Conservation (phyloP, 1,284 basidiomycete genomes). For the Cutaneotrichosporon sp. region DNA sequence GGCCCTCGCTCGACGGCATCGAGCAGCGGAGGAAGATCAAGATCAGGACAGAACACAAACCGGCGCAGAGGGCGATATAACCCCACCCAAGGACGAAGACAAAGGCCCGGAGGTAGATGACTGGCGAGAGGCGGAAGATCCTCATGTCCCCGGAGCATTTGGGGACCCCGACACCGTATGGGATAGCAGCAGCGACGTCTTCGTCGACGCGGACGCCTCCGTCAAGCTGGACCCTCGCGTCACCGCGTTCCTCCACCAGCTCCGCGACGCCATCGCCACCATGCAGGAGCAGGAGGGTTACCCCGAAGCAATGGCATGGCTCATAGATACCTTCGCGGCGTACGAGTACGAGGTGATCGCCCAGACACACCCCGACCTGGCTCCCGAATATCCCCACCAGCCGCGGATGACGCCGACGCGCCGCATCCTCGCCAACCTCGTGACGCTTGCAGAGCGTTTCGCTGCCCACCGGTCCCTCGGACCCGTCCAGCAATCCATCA, state of each 20-base stretch:
- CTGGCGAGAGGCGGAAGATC: background rate
- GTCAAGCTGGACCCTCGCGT: background rate
- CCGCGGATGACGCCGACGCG: slow-evolving; percentile 8
- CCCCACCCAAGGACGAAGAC: no score
- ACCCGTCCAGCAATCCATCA: slow-evolving; percentile 15
- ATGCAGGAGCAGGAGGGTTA: slow-evolving; percentile 17
- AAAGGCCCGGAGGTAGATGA: no score
- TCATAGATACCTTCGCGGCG: slow-evolving; percentile 21
- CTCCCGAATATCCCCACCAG: background rate
- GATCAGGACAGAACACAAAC: background rate
- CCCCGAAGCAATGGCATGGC: slow-evolving; percentile 19
- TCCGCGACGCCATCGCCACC: slow-evolving; percentile 7
- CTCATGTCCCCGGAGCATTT: background rate
- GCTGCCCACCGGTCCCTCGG: slow-evolving; percentile 13
- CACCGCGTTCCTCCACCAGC: background rate
- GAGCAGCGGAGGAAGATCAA: background rate
- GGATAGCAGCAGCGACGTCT: background rate
- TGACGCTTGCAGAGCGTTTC: slow-evolving; percentile 16
- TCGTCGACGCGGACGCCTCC: background rate
- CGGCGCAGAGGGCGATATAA: background rate
- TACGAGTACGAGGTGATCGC: slow-evolving; percentile 17
- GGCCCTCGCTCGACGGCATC: slow-evolving; percentile 1
- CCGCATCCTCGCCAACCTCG: slow-evolving; percentile 14
- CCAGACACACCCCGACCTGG: background rate
- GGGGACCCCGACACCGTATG: background rate